Evolutionary conservation across 2,329 filamentous ascomycete species (phyloP).

Genomic region (Thyridium curvatum): DNA sequence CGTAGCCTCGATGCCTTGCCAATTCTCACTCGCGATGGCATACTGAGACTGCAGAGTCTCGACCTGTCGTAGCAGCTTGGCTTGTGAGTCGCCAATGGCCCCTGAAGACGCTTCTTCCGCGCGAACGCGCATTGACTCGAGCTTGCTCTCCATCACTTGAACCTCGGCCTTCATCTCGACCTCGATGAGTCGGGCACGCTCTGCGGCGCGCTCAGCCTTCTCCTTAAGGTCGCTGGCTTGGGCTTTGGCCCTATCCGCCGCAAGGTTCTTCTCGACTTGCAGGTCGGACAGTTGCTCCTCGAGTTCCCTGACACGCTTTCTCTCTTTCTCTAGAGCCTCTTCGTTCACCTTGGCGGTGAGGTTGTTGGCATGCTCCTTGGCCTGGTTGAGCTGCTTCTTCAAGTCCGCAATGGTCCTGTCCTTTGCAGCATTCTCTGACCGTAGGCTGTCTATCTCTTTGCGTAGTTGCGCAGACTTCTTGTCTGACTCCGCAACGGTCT

Average conservation of each 20-base stretch:
- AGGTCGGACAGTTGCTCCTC: constrained; percentile 57
- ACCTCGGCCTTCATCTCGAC: constrained; percentile 75
- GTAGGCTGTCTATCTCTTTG: constrained; percentile 46
- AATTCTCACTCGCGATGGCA: constrained; percentile 88
- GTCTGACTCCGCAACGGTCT: constrained; percentile 41
- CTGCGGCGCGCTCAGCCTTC: constrained; percentile 65
- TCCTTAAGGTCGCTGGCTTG: constrained; percentile 69
- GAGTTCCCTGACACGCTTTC: constrained; percentile 42
- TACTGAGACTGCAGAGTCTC: constrained; percentile 96
- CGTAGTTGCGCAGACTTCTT: constrained; percentile 52
- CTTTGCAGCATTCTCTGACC: constrained; percentile 55
- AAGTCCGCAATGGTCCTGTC: constrained; percentile 62
- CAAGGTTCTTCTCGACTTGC: constrained; percentile 71
- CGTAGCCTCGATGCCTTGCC: constrained; percentile 91
- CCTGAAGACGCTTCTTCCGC: constrained; percentile 88
- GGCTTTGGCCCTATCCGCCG: constrained; percentile 57
- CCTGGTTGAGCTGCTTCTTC: constrained; percentile 62
- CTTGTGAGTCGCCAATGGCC: constrained; percentile 73
- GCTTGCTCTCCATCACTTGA: constrained; percentile 74
- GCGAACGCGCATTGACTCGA: constrained; percentile 78
- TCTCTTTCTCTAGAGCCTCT: constrained; percentile 62
- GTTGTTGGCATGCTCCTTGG: constrained; percentile 58
- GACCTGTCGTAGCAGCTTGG: constrained; percentile 86
- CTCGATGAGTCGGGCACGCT: constrained; percentile 63
- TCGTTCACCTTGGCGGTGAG: constrained; percentile 61